Evolutionary conservation across 352 stramenopile genomes (phyloP), one percentile per base, ranked within the genome.

Genomic region (Phytophthora podocarpi): DNA sequence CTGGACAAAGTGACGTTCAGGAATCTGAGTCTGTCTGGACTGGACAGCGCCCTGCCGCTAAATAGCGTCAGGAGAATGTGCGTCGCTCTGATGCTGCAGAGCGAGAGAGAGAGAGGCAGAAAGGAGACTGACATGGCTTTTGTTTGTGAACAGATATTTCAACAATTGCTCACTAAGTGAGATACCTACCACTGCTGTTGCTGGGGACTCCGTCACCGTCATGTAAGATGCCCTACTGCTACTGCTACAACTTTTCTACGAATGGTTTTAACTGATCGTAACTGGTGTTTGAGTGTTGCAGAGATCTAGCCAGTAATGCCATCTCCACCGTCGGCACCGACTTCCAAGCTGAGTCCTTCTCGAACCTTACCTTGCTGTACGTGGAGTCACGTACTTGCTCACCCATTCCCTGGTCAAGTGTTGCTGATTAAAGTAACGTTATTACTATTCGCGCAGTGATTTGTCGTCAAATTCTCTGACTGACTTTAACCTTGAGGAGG

Each of bases 161-260:
- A 85, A 81, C 69, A 87, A 89, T 59, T 91, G 82, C 70, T 82
- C 73, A 16, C 69, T 91, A 26, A 73, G 66, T 63, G 59, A 70
- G n/a, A 84, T 91, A 41, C 82, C 82, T 3, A 78, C 68, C 0
- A 59, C 77, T 56, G 75, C 83, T 16, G 30, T 87, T 2, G 67
- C 69, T 23, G 80, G 82, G 13, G 64, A 80, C 46, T 73, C 72
- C 3, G 72, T 80, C 40, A 70, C 59, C 3, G 58, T 64, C 56
- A 74, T 80, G 72, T 75, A 74, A 37, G 70, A 26, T 40, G 6
- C 6, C n/a, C 8, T 53, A 26, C n/a, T 31, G 12, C 8, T 53
- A 26, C n/a, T 31, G 12, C 23, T 43, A 26, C n/a, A 26, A 47
- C 15, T 6, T 18, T 24, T 31, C 3, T 39, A 5, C 5, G 47